These are phyloP conservation scores for Hanseniaspora guilliermondii DNA, from an alignment of 805 yeast species.

Conservation along the genomic window DNA sequence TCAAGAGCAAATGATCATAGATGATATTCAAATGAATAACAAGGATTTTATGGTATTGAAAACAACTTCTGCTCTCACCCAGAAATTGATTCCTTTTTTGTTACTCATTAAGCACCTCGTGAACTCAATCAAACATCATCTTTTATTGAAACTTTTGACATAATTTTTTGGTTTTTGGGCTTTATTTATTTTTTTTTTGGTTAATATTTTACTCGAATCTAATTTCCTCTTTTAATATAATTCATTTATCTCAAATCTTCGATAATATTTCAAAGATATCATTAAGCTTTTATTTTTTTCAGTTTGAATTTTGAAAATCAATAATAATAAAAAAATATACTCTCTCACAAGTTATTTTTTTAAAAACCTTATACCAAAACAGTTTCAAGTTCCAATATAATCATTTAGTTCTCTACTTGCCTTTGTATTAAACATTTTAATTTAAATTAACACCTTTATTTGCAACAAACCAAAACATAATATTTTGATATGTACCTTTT, in stretches of 20 bases:
- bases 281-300: too few relatives aligned
- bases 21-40: too few relatives aligned
- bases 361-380: not conserved
- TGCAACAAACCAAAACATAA: not conserved
- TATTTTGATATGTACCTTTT: not conserved
- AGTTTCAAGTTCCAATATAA: not conserved
- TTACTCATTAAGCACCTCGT: too few relatives aligned
- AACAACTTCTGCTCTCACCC: conserved; percentile 13
- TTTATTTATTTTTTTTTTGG: too few relatives aligned
- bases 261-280: too few relatives aligned
- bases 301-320: too few relatives aligned
- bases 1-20: too few relatives aligned
- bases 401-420: not conserved
- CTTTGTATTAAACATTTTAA: not conserved
- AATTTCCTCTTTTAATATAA: not conserved
- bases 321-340: not conserved
- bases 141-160: not conserved
- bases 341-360: not conserved
- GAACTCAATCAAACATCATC: too few relatives aligned
- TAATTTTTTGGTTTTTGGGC: not conserved
- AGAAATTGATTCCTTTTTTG: not conserved
- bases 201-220: not conserved
- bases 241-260: not conserved
- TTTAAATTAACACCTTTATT: not conserved
- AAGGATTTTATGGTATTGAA: not conserved